These are phyloP conservation scores for Eragrostis curvula DNA, from an alignment of 176 grass and related monocot species.

Conservation along the genomic window DNA sequence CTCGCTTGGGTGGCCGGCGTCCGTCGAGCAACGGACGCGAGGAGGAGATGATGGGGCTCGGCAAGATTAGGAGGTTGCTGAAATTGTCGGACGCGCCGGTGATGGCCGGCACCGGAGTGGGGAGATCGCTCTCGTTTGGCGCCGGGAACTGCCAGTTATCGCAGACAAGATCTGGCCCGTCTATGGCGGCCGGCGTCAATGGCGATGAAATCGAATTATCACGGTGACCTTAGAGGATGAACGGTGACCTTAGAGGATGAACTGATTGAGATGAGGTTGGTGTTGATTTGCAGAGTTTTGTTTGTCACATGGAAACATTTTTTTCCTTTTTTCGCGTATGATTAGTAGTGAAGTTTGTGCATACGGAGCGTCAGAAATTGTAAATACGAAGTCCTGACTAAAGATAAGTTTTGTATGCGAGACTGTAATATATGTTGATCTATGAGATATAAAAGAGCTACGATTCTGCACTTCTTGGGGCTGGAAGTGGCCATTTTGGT, in stretches of 20 bases:
- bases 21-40: slow-evolving; percentile 44
- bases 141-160: neutral
- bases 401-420: neutral
- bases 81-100: slow-evolving; percentile 31
- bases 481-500: neutral
- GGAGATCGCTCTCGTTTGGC: slow-evolving; percentile 32
- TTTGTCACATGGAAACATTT: slow-evolving; percentile 1
- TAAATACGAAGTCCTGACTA: slow-evolving; percentile 52
- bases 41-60: slow-evolving; percentile 37
- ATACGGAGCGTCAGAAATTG: slow-evolving; percentile 49
- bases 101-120: neutral
- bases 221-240: neutral
- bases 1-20: slow-evolving; percentile 5
- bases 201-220: slow-evolving; percentile 27
- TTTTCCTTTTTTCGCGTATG: slow-evolving; percentile 17
- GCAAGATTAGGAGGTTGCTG: slow-evolving; percentile 25
- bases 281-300: slow-evolving; percentile 11
- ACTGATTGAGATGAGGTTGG: neutral
- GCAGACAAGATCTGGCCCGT: slow-evolving; percentile 15
- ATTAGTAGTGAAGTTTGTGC: slow-evolving; percentile 35
- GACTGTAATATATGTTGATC: neutral
- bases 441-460: slow-evolving; percentile 11
- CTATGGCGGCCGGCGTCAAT: neutral
- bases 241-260: neutral
- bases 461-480: neutral